Evolutionary conservation across 2,329 filamentous ascomycete species (phyloP).

Genomic region (Curvularia verruculosa): DNA sequence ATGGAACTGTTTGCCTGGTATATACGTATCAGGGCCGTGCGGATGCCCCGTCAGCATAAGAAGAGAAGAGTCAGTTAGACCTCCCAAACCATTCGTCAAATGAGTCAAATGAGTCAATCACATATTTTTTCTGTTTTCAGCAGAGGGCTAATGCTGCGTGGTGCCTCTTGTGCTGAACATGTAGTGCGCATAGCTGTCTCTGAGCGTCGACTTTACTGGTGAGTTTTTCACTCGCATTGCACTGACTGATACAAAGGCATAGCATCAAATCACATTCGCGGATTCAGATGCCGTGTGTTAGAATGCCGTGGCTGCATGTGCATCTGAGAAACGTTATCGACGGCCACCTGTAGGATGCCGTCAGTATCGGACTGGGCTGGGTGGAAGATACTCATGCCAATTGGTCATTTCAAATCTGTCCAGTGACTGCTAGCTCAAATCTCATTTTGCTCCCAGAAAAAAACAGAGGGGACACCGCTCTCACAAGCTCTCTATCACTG

Average conservation of each 20-base stretch:
- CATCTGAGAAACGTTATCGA: not conserved
- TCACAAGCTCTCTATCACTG: not conserved
- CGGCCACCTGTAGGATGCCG: not conserved
- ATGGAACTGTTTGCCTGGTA: not conserved
- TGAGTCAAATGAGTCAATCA: too few relatives aligned
- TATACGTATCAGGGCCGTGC: not conserved
- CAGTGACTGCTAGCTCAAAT: not conserved
- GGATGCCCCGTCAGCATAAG: not conserved
- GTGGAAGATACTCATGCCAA: not conserved
- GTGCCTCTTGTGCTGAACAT: not conserved
- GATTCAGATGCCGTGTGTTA: not conserved
- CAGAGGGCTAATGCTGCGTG: not conserved
- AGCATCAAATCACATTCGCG: not conserved
- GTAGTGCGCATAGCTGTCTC: not conserved
- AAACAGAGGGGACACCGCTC: not conserved
- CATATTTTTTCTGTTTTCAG: not conserved
- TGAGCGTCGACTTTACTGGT: not conserved
- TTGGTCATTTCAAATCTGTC: not conserved
- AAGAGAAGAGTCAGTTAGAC: not conserved
- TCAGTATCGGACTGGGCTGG: too few relatives aligned
- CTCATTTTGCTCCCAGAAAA: not conserved
- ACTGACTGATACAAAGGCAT: not conserved
- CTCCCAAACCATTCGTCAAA: not conserved
- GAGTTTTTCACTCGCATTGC: too few relatives aligned
- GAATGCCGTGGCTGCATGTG: not conserved